phyloP scores from a whole-genome alignment of 495 filamentous ascomycete genomes.

The Cercophora samala region DNA sequence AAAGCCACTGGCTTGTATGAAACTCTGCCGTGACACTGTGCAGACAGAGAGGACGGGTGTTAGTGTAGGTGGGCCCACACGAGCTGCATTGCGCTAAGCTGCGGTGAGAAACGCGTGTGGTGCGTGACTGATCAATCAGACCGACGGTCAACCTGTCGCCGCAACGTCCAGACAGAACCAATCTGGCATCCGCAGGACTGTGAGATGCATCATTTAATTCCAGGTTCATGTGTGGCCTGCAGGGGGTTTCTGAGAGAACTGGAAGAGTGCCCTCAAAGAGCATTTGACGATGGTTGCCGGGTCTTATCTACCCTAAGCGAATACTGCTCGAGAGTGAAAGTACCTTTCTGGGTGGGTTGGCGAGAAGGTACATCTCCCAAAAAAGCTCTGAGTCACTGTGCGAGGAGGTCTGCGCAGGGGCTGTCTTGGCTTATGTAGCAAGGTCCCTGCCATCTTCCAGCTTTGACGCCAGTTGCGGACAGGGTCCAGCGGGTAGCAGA shows the following conservation, averaged over 20 bases:
- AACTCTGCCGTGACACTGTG: slow-evolving; percentile 25
- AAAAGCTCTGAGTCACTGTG: not conserved
- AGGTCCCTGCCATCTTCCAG: not conserved
- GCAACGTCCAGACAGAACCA: slow-evolving; percentile 21
- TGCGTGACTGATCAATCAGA: slow-evolving; percentile 32
- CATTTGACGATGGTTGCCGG: too few species aligned
- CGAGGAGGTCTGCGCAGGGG: not conserved
- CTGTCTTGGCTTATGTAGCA: not conserved
- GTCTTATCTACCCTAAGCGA: not conserved
- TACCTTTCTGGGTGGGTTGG: not conserved
- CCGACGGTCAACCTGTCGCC: slow-evolving; percentile 16
- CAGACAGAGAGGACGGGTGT: slow-evolving; percentile 12
- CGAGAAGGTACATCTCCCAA: not conserved
- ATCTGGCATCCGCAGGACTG: slow-evolving; percentile 8
- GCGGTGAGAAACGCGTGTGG: slow-evolving; percentile 19
- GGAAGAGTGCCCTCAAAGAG: too few species aligned
- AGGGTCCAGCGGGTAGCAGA: slow-evolving; percentile 2
- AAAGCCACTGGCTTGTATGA: slow-evolving; percentile 15
- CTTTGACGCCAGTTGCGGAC: not conserved
- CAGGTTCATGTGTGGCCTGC: not conserved
- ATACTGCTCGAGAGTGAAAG: not conserved
- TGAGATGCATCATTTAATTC: not conserved
- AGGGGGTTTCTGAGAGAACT: slow-evolving; percentile 17
- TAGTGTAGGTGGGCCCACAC: slow-evolving; percentile 15
- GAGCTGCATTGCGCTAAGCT: slow-evolving; percentile 24